Conservation (phyloP, 805 yeast genomes). For the Yamadazyma sp. region DNA sequence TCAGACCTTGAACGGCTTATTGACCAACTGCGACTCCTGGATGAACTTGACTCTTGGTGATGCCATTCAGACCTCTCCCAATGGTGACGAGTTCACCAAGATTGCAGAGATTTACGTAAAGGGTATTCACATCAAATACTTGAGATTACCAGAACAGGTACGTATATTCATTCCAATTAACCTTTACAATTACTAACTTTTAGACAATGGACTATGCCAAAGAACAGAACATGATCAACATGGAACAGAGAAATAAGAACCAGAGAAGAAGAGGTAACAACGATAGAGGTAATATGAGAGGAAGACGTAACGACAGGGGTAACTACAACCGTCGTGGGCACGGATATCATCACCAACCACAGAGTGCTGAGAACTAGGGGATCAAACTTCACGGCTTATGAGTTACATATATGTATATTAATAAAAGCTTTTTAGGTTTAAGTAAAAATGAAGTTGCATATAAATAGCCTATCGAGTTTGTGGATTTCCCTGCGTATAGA, state of each 20-base stretch:
- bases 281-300: constrained; percentile 8
- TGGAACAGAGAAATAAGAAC: constrained; percentile 50
- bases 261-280: constrained; percentile 38
- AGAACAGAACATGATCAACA: constrained; percentile 55
- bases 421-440: constrained; percentile 5
- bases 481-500: too few species aligned
- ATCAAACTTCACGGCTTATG: constrained; percentile 5
- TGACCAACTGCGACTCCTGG: constrained; percentile 88
- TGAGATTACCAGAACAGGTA: constrained; percentile 65
- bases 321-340: constrained; percentile 14
- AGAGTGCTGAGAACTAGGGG: constrained; percentile 4
- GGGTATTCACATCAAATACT: constrained; percentile 79
- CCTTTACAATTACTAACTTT: constrained; percentile 14
- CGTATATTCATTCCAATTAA: constrained; percentile 18
- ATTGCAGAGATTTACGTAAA: constrained; percentile 76
- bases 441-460: too few species aligned
- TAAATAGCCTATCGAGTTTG: too few species aligned
- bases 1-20: constrained; percentile 80
- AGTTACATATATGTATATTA: constrained; percentile 9
- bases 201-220: constrained; percentile 69
- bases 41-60: constrained; percentile 87
- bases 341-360: constrained; percentile 7
- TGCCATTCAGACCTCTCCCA: constrained; percentile 64
- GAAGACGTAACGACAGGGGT: constrained; percentile 7
- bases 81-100: constrained; percentile 61